Evolutionary conservation across 106 monocot genomes (phyloP), one percentile per base, ranked within the genome.

Genomic region (Platanthera guangdongensis): DNA sequence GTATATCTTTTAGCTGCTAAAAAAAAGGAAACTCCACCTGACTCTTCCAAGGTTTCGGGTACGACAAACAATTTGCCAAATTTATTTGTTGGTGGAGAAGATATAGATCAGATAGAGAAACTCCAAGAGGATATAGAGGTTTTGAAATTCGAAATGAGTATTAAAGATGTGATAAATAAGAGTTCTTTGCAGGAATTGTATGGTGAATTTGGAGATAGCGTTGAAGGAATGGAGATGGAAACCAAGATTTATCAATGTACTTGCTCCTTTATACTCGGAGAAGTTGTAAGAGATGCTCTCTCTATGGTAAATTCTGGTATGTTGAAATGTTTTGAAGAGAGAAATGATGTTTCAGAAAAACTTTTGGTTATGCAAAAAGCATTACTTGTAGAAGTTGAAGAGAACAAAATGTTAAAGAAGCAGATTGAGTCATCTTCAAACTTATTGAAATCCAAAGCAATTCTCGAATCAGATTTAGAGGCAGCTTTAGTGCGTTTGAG

Each of bases 101-200:
- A 77, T 1, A 16, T 69, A 7, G 45, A 81, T 22, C 69, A 83
- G 54, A 77, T 76, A 45, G 75, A 75, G 51, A 81, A 85, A 78
- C 73, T 85, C 10, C 62, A 80, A 82, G 72, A n/a, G 48, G 72
- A 75, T 52, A 74, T 83, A 15, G 87, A 88, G 77, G 83, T 85
- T 83, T 14, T 55, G n/a, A 79, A 77, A 45, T 77, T 82, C 57
- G 87, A 84, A 85, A 21, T 60, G 11, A 75, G n/a, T 19, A 71
- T 86, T 70, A 80, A 81, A 77, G 87, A 86, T 65, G 76, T 80
- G 32, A 73, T 81, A 70, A 54, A 81, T 57, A 75, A 75, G 18
- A 72, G 16, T 81, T 10, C 80, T 45, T 60, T 90, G 18, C 77
- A 51, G 15, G 80, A 79, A 45, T 46, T 77, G 32, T 52, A 82